Percentiles rank a stretch among this genome's conserved stretches.
Conservation (phyloP, 164 flowering plant genomes). For the grape (Vitis vinifera) region DNA sequence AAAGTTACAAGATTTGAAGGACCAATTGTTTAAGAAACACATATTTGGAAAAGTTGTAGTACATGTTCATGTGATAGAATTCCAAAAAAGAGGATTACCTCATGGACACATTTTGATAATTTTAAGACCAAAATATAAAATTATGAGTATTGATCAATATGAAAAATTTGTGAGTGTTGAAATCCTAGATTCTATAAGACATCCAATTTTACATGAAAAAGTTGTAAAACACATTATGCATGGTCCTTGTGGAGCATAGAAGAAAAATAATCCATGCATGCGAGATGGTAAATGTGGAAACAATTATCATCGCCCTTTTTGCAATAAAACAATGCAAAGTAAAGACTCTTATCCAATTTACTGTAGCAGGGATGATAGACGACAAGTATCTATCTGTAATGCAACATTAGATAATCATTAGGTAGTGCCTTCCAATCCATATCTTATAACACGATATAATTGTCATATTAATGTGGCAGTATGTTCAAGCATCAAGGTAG, state of each 20-base stretch:
- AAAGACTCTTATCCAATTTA: background rate
- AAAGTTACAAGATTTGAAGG: conserved; percentile 15
- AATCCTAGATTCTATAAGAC: background rate
- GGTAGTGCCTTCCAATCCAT: conserved; percentile 8
- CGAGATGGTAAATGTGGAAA: conserved; percentile 9
- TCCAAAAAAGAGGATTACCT: conserved; percentile 6
- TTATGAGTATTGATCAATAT: background rate
- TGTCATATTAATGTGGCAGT: background rate
- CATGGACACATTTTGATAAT: background rate
- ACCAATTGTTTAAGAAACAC: background rate
- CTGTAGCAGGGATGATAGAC: background rate
- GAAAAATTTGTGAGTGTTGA: conserved; percentile 7
- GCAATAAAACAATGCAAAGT: background rate
- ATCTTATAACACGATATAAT: background rate
- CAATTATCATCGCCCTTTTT: background rate
- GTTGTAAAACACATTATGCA: too few relatives aligned
- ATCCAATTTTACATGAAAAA: background rate
- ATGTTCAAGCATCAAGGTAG: too few relatives aligned
- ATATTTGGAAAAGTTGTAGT: conserved; percentile 8
- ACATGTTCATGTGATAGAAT: conserved; percentile 10
- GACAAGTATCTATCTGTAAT: too few relatives aligned
- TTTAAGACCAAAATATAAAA: background rate
- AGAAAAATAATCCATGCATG: background rate
- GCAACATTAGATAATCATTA: background rate
- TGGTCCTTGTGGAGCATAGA: background rate